A percentile compares a stretch with the other conserved stretches of the same genome.
phyloP scores from a whole-genome alignment of 805 yeast genomes.

The Kodamaea hsintzibuensis region DNA sequence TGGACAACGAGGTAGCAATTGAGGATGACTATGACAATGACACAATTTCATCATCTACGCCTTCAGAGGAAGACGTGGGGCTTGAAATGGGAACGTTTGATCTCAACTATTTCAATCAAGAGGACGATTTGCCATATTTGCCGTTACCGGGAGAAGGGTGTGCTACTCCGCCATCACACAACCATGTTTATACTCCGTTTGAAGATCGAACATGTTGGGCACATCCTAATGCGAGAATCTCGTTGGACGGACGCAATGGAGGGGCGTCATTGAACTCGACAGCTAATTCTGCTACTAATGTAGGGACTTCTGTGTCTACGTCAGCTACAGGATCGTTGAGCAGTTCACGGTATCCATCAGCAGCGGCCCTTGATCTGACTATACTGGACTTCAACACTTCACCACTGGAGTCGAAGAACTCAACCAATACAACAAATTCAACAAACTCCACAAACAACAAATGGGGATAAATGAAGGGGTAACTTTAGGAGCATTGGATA shows the following conservation, averaged over 20 bases:
- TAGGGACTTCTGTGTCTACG: neutral
- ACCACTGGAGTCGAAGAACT: neutral
- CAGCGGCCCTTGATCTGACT: neutral
- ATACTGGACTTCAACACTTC: neutral
- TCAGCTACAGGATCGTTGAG: constrained; percentile 3
- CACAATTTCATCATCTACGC: constrained; percentile 13
- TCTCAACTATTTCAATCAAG: constrained; percentile 11
- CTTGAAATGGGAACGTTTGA: constrained; percentile 3
- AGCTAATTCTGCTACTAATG: constrained; percentile 10
- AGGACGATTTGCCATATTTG: constrained; percentile 27
- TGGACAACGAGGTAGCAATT: constrained; percentile 3
- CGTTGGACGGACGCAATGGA: constrained; percentile 25
- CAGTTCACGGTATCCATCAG: neutral
- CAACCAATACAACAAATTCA: neutral
- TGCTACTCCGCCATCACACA: constrained; percentile 30
- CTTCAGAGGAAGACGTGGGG: constrained; percentile 19
- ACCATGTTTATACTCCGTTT: constrained; percentile 9
- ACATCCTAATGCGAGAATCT: constrained; percentile 44
- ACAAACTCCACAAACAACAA: neutral
- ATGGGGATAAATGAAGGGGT: neutral
- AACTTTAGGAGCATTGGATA: no score
- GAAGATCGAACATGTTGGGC: constrained; percentile 44
- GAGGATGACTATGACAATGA: constrained; percentile 25
- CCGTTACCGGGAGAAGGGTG: constrained; percentile 33
- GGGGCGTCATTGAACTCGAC: constrained; percentile 21